Conservation (phyloP, 495 filamentous ascomycete species). For the Chaetomidium leptoderma region DNA sequence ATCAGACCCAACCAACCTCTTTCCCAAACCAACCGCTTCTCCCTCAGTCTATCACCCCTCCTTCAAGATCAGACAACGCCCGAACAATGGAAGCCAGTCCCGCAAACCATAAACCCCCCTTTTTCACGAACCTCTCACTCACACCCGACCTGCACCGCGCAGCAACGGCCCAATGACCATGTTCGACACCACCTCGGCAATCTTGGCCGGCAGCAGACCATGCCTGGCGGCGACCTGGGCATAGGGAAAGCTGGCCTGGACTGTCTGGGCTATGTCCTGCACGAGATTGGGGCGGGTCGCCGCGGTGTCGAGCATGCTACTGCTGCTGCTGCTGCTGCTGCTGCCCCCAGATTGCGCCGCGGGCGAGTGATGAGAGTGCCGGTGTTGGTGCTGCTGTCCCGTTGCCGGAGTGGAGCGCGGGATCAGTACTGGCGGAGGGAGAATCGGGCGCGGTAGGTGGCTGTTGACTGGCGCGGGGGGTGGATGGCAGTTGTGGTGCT, state of each 20-base stretch:
- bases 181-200: conserved; percentile 43
- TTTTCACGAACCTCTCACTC: background rate
- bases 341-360: too few relatives aligned
- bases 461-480: background rate
- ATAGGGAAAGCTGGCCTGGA: conserved; percentile 44
- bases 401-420: background rate
- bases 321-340: too few relatives aligned
- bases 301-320: too few relatives aligned
- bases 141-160: conserved; percentile 12
- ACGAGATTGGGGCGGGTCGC: too few relatives aligned
- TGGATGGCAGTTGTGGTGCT: background rate
- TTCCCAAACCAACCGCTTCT: too few relatives aligned
- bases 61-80: too few relatives aligned
- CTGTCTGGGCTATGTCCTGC: conserved; percentile 49
- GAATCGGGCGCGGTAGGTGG: background rate
- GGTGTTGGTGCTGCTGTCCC: background rate
- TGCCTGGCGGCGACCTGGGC: conserved; percentile 43
- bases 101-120: background rate
- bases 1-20: too few relatives aligned
- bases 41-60: too few relatives aligned
- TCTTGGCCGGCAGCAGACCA: conserved; percentile 37
- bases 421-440: background rate
- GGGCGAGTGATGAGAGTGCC: background rate
- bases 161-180: conserved; percentile 45
- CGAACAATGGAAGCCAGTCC: too few relatives aligned